Percentiles rank a stretch among this genome's conserved stretches.
phyloP scores from a whole-genome alignment of 208 protist species.

The Acanthamoeba healyi region DNA sequence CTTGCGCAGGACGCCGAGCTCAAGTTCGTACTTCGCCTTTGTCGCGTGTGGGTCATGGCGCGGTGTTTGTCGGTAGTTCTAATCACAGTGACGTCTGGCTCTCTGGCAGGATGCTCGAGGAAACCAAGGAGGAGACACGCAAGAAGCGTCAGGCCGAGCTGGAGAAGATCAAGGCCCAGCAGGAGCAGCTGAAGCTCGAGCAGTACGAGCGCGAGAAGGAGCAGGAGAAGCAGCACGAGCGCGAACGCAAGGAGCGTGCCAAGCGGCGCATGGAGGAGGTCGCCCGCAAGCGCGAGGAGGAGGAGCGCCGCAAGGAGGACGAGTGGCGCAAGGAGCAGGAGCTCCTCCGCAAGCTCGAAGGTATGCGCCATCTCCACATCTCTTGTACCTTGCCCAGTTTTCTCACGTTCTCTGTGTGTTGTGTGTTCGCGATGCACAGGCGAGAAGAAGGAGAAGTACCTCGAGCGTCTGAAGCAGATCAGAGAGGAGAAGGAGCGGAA shows the following conservation, averaged over 20 bases:
- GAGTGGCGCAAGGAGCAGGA: constrained; percentile 53
- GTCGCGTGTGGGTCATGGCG: not conserved
- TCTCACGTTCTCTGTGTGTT: not conserved
- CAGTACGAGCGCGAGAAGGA: constrained; percentile 68
- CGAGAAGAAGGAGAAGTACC: constrained; percentile 33
- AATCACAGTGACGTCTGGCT: too few species aligned
- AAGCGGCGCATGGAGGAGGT: constrained; percentile 17
- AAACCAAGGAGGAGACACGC: not conserved
- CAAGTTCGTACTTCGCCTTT: not conserved
- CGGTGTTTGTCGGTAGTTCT: not conserved
- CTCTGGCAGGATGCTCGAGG: constrained; percentile 55
- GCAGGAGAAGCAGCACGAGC: constrained; percentile 42
- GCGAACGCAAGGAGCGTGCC: constrained; percentile 15
- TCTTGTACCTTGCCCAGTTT: not conserved
- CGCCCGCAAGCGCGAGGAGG: constrained; percentile 44
- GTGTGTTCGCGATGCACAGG: not conserved
- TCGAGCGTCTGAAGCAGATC: constrained; percentile 12
- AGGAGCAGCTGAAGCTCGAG: constrained; percentile 66
- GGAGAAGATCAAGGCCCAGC: constrained; percentile 2
- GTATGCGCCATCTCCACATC: not conserved
- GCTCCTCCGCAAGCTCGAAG: constrained; percentile 63
- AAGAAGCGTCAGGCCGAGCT: constrained; percentile 42
- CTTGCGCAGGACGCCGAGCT: constrained; percentile 46
- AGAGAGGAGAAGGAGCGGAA: constrained; percentile 38
- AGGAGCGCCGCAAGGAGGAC: constrained; percentile 69